Conservation (phyloP, 2,329 filamentous ascomycete genomes). For the Calonectria ilicicola region DNA sequence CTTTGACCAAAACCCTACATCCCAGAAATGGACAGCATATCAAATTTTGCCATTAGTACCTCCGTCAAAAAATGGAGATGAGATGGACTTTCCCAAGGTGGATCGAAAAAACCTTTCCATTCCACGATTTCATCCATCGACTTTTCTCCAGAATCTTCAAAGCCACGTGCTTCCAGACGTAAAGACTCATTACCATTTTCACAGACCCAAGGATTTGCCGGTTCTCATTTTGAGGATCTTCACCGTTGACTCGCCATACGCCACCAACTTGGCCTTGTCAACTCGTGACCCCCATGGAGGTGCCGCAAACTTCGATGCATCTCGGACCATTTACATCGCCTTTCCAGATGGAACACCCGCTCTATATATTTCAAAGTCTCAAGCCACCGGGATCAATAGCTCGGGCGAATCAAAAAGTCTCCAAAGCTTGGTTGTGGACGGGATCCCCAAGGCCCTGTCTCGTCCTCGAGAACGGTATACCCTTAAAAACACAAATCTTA, state of each 20-base stretch:
- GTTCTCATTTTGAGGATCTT: slow-evolving; percentile 83
- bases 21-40: slow-evolving; percentile 74
- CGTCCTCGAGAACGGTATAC: slow-evolving; percentile 78
- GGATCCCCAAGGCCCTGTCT: slow-evolving; percentile 85
- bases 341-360: slow-evolving; percentile 85
- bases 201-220: slow-evolving; percentile 76
- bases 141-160: slow-evolving; percentile 82
- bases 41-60: slow-evolving; percentile 66
- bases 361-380: slow-evolving; percentile 73
- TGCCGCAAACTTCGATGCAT: slow-evolving; percentile 68
- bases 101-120: slow-evolving; percentile 62
- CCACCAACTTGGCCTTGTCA: slow-evolving; percentile 64
- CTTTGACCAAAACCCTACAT: slow-evolving; percentile 73
- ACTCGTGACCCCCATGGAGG: slow-evolving; percentile 45
- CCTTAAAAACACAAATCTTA: slow-evolving; percentile 75
- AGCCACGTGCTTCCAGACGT: slow-evolving; percentile 80
- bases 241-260: slow-evolving; percentile 85
- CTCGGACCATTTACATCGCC: slow-evolving; percentile 81
- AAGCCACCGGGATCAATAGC: slow-evolving; percentile 55
- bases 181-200: slow-evolving; percentile 86
- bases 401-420: slow-evolving; percentile 71
- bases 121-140: slow-evolving; percentile 83
- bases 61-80: slow-evolving; percentile 50
- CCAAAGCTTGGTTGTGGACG: slow-evolving; percentile 78
- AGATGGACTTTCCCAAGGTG: slow-evolving; percentile 54